Base-by-base conservation (phyloP, 257 asterid species). In the Vinca minor region DNA sequence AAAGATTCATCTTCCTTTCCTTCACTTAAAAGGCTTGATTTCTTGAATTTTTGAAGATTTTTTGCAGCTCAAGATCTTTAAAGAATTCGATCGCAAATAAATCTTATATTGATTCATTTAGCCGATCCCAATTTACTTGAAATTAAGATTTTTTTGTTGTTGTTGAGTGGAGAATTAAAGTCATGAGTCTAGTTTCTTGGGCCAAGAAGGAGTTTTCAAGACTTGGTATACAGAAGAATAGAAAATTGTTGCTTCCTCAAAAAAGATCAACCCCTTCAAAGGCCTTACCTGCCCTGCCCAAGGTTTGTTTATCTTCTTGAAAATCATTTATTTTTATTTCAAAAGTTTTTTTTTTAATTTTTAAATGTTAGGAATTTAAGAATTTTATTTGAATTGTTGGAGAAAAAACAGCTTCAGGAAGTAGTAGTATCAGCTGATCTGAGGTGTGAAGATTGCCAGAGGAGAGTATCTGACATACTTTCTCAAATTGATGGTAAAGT, bases 171-270 rank as follows among this genome's bases (percentile, higher is more conserved):
- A n/a, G n/a, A n/a, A n/a, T n/a, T n/a, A n/a, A n/a, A n/a, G n/a
- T n/a, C 18, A 72, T 72, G 77, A 70, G 72, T 65, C 73, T 65
- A 45, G 59, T 72, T 59, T 55, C 81, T 12, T 76, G 78, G 81
- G 81, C 75, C 46, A 76, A 69, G 75, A 72, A 69, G 39, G 81
- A 76, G 70, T 61, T 72, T 38, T 48, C 65, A 23, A 49, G 46
- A 47, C 65, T 76, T 46, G 62, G 64, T 39, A 32, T 69, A 31
- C 78, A 65, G 63, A 72, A 65, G 61, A 70, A 62, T 26, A 68
- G 67, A 55, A 69, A 66, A 48, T 61, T 72, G 8, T 31, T 66
- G 56, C 64, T 65, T 60, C 65, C 73, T 54, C 59, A 29, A 31
- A 68, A 67, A 59, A 73, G 67, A 56, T 21, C 48, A 21, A 53